Percentiles rank a stretch among this genome's conserved stretches.
Evolutionary conservation across 441 rosid genomes (phyloP).

Genomic region (Euphorbia celastroides): DNA sequence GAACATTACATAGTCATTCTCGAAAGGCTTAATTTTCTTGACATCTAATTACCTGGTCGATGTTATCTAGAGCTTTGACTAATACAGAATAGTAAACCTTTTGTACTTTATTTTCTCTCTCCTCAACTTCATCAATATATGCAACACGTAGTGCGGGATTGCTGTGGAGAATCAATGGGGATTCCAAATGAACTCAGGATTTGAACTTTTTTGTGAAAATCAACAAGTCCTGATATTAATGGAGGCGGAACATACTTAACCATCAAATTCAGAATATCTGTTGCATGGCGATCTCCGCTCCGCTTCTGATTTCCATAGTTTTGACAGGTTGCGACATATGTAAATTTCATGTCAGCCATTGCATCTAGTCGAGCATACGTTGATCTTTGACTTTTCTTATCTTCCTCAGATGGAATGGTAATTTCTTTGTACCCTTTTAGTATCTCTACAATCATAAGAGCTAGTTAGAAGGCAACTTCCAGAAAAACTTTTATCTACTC

Average conservation of each 20-base stretch:
- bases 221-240: conserved; percentile 4
- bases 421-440: conserved; percentile 91
- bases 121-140: conserved; percentile 92
- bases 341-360: conserved; percentile 93
- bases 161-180: conserved; percentile 38
- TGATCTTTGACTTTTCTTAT: conserved; percentile 86
- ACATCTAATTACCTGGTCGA: conserved; percentile 66
- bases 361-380: conserved; percentile 80
- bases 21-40: conserved; percentile 13
- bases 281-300: conserved; percentile 91
- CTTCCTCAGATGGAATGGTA: conserved; percentile 76
- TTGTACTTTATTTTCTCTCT: conserved; percentile 66
- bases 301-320: conserved; percentile 91
- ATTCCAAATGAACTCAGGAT: conserved; percentile 15
- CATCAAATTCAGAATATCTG: conserved; percentile 94
- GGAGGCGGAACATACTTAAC: conserved; percentile 71
- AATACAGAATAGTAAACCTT: conserved; percentile 88
- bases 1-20: too few relatives aligned
- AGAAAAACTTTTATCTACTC: background rate
- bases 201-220: conserved; percentile 10
- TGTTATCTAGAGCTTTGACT: conserved; percentile 85
- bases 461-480: conserved; percentile 14
- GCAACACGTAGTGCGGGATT: too few relatives aligned
- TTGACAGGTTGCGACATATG: conserved; percentile 96
- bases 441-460: conserved; percentile 58